Conservation (phyloP, 139 green algal genomes). For the Micromonas commoda region DNA sequence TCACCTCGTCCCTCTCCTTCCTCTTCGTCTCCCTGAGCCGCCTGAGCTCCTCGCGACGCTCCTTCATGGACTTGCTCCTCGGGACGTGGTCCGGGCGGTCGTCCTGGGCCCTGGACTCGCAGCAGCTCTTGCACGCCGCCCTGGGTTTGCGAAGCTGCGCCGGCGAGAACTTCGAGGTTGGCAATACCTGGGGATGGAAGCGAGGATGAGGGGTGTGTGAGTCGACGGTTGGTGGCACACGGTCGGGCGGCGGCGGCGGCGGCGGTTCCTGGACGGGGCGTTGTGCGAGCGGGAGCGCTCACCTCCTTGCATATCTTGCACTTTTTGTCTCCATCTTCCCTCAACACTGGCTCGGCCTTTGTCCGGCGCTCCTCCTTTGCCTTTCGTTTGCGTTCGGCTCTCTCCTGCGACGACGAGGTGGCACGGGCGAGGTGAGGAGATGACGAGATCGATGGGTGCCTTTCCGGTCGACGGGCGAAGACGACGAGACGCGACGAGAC, state of each 20-base stretch:
- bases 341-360: background rate
- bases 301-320: slow-evolving; percentile 2
- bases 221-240: background rate
- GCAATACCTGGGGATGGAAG: background rate
- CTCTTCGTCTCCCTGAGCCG: slow-evolving; percentile 15
- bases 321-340: background rate
- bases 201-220: background rate
- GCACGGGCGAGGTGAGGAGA: too few relatives aligned
- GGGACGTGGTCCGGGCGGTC: background rate
- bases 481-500: background rate
- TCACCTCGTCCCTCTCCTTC: background rate
- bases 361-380: background rate
- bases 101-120: background rate
- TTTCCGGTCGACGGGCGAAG: background rate
- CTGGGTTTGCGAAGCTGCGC: slow-evolving; percentile 5
- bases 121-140: background rate
- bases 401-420: background rate
- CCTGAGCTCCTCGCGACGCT: background rate
- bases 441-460: too few relatives aligned
- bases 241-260: background rate
- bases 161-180: background rate
- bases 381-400: background rate
- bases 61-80: background rate
- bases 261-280: background rate
- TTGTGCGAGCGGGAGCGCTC: too few relatives aligned